A percentile compares a stretch with the other conserved stretches of the same genome.
These are phyloP conservation scores for Singerocomus inundabilis DNA, from an alignment of 1,284 basidiomycete genomes.

Conservation along the genomic window DNA sequence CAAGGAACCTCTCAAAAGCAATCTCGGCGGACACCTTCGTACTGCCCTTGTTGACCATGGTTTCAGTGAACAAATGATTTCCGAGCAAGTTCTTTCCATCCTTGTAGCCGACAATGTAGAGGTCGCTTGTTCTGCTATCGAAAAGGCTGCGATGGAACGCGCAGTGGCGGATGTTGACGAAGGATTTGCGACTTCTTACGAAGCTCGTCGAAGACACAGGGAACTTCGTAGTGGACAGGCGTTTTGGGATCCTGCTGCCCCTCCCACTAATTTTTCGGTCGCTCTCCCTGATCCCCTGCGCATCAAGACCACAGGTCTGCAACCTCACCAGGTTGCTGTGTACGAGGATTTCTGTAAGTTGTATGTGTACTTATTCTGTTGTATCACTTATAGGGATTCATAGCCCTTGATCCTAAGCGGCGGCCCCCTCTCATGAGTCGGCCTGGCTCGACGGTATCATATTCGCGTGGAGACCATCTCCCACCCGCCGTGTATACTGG, in stretches of 20 bases:
- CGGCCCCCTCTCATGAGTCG: conserved; percentile 50
- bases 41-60: conserved; percentile 81
- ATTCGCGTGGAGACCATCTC: conserved; percentile 45
- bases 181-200: conserved; percentile 80
- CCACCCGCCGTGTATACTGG: conserved; percentile 45
- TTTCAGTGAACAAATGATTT: conserved; percentile 76
- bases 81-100: conserved; percentile 72
- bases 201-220: conserved; percentile 83
- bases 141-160: conserved; percentile 97
- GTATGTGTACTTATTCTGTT: neutral
- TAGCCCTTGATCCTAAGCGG: conserved; percentile 55
- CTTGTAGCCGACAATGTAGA: conserved; percentile 95
- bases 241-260: conserved; percentile 84
- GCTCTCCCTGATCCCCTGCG: conserved; percentile 89
- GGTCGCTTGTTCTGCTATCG: conserved; percentile 90
- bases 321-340: conserved; percentile 80
- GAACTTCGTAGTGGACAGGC: conserved; percentile 74
- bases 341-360: conserved; percentile 91
- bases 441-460: conserved; percentile 64
- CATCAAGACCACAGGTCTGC: conserved; percentile 82
- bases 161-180: conserved; percentile 96
- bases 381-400: conserved; percentile 3
- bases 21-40: conserved; percentile 89
- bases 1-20: conserved; percentile 95
- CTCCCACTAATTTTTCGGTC: conserved; percentile 72